A percentile compares a stretch with the other conserved stretches of the same genome.
These are phyloP conservation scores for Brasilioporus rufonigricans DNA, from an alignment of 768 basidiomycete species.

Conservation along the genomic window DNA sequence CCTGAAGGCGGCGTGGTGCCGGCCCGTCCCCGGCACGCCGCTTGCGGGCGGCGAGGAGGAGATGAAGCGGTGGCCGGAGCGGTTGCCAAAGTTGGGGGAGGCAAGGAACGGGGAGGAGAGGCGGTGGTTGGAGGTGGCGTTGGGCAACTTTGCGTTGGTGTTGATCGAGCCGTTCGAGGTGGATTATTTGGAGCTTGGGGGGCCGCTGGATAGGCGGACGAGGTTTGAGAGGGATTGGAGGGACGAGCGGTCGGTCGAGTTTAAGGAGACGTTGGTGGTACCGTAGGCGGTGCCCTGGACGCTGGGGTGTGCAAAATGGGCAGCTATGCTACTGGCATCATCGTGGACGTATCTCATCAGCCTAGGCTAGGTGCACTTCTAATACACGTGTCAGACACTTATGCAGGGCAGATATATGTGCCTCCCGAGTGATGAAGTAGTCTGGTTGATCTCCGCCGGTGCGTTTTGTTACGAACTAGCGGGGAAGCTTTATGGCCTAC, in stretches of 20 bases:
- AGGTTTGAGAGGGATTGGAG: conserved; percentile 43
- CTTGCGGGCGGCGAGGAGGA: conserved; percentile 54
- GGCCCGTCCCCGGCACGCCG: conserved; percentile 60
- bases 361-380: too few species aligned
- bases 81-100: conserved; percentile 48
- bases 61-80: conserved; percentile 59
- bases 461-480: too few species aligned
- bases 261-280: conserved; percentile 62
- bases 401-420: too few species aligned
- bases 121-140: conserved; percentile 49
- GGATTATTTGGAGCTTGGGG: conserved; percentile 64
- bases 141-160: conserved; percentile 68
- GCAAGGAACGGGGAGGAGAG: conserved; percentile 43
- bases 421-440: too few species aligned
- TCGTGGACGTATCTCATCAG: too few species aligned
- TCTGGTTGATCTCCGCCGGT: too few species aligned
- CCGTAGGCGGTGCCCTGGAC: conserved; percentile 38
- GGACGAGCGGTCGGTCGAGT: conserved; percentile 36
- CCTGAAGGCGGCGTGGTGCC: conserved; percentile 72
- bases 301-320: too few species aligned
- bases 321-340: too few species aligned
- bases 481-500: too few species aligned
- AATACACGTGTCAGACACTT: too few species aligned
- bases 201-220: conserved; percentile 57
- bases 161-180: conserved; percentile 48